Base-by-base conservation (phyloP, 148 eudicot genomes). In the Rheum nobile region DNA sequence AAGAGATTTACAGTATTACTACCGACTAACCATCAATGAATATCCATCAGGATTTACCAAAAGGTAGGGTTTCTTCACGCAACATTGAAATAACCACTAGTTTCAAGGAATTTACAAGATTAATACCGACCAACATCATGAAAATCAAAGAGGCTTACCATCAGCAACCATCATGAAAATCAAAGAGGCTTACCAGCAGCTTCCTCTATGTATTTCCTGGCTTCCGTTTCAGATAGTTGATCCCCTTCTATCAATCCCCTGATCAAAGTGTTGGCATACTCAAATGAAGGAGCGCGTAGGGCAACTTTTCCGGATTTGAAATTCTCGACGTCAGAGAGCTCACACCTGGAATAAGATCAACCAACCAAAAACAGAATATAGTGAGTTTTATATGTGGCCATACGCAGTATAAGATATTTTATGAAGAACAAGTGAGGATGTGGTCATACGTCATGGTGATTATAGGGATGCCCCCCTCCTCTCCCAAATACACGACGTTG, bases 361-460 rank as follows among this genome's bases (percentile, higher is more conserved):
- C 71, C 68, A 31, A 16, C 35, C 69, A 29, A 63, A 63, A 38
- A 61, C 5, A 22, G 31, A n/a, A 31, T 29, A 28, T 1, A 29
- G 19, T 31, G 28, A 59, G 22, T 65, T 65, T 34, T 34, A 65
- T 21, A 65, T 65, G 70, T 34, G 41, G 39, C 35, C 35, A 28
- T 65, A 32, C 32, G 39, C 14, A 31, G 22, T 65, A 29, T 17
- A 65, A 65, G 70, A 4, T 14, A 59, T 65, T 17, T 65, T 34
- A 65, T 65, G 6, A 14, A 65, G 41, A 32, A 5, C 39, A 61
- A 8, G 39, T 14, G n/a, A 17, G 21, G 41, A 65, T 65, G 9
- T 31, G 44, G 48, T 50, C 94, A 69, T 85, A 96, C 99, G 99
- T 96, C 96, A 96, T 90, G 74, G 99, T 92, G 67, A 96, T 78